phyloP scores from a whole-genome alignment of 768 basidiomycete species.

The Amylocystis lapponica region DNA sequence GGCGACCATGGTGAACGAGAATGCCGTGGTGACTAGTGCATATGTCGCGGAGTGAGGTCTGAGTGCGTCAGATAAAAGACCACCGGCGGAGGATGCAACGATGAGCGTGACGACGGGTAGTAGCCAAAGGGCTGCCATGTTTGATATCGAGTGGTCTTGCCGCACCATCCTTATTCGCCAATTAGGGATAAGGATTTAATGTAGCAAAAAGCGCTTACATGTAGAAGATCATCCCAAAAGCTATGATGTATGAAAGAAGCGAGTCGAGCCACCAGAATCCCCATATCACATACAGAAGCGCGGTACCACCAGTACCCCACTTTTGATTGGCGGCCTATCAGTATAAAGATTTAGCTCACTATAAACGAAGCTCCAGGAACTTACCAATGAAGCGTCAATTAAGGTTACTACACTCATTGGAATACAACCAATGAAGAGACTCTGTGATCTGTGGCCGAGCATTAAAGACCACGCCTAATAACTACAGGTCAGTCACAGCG shows the following conservation, averaged over 20 bases:
- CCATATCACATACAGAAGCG: slow-evolving; percentile 38
- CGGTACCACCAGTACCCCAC: slow-evolving; percentile 29
- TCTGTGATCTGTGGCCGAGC: slow-evolving; percentile 36
- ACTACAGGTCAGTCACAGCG: not conserved
- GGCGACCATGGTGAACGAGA: slow-evolving; percentile 38
- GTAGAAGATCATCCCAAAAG: slow-evolving; percentile 43
- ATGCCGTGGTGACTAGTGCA: slow-evolving; percentile 36
- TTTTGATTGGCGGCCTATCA: slow-evolving; percentile 28
- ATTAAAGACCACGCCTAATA: slow-evolving; percentile 24
- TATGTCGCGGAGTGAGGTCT: slow-evolving; percentile 28
- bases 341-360: not conserved
- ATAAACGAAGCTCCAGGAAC: slow-evolving; percentile 6
- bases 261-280: slow-evolving; percentile 49
- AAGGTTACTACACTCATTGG: slow-evolving; percentile 43
- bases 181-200: not conserved
- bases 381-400: slow-evolving; percentile 35
- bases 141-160: slow-evolving; percentile 35
- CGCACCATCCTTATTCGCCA: slow-evolving; percentile 32
- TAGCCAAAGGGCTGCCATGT: slow-evolving; percentile 42
- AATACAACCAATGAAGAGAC: slow-evolving; percentile 37
- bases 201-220: slow-evolving; percentile 32
- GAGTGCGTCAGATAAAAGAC: slow-evolving; percentile 37
- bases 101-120: slow-evolving; percentile 47
- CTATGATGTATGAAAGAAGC: slow-evolving; percentile 33
- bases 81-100: slow-evolving; percentile 48